Base-by-base conservation (phyloP, 768 basidiomycete species). In the Fibroporia radiculosa region DNA sequence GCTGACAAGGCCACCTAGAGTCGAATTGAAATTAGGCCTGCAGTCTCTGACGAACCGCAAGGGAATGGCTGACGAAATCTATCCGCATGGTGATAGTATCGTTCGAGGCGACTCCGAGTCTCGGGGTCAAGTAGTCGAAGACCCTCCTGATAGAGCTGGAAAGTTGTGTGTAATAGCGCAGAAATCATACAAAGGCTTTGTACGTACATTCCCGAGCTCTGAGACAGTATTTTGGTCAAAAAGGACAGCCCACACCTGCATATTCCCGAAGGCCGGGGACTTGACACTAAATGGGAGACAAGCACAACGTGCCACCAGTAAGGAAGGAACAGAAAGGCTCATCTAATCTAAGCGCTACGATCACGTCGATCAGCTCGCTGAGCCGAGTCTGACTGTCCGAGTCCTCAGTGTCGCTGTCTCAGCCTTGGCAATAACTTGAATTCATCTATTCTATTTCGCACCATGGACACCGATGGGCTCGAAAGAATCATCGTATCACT, bases 31-130 rank as follows among this genome's bases (percentile, higher is more conserved):
- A 31, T 26, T 14, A 26, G 39, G 6, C 7, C n/a, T 3, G n/a
- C 39, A 12, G 3, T 24, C 11, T 6, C 22, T 12, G 18, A 22
- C 12, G 4, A 23, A 18, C 5, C 4, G 3, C n/a, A 14, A 8
- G 20, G 3, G 25, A 12, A 31, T 13, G 19, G 55, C 78, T 61
- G 60, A 90, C 89, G 71, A 65, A 82, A 86, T 18, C 84, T 76
- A 58, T 92, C 89, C 54, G 79, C 77, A 37, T 81, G 76, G 49
- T 74, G 77, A 61, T 77, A 80, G 56, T 84, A 92, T 45, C 71
- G 73, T 50, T 71, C 68, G 56, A 91, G 76, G 38, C 76, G 75
- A 32, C 70, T 54, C 46, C 65, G 69, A 34, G 81, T 77, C 19
- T 72, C 71, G 7, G 64, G 48, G 57, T 89, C 84, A 34, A 92